Percentiles rank a stretch among this genome's conserved stretches.
Conservation (phyloP, 208 protist species). For the Acanthamoeba triangularis region DNA sequence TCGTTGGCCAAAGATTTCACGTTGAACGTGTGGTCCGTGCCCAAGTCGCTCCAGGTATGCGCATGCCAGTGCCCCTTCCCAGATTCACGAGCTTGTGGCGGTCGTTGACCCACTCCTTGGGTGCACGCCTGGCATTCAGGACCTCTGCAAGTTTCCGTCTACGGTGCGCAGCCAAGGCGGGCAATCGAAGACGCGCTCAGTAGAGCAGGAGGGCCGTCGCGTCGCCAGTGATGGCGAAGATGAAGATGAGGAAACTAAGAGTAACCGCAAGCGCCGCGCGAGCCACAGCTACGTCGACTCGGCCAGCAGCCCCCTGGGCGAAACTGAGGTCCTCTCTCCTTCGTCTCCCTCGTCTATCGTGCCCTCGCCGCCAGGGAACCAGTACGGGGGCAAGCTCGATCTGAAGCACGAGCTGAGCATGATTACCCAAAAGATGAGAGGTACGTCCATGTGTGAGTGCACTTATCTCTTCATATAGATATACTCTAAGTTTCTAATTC, state of each 20-base stretch:
- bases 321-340: neutral
- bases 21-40: neutral
- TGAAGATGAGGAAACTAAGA: neutral
- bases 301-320: neutral
- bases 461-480: too few relatives aligned
- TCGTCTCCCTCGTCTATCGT: too few relatives aligned
- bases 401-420: neutral
- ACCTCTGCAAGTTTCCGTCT: slow-evolving; percentile 24
- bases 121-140: neutral
- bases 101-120: neutral
- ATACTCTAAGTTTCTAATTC: too few relatives aligned
- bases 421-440: too few relatives aligned
- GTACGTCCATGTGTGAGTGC: too few relatives aligned
- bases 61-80: neutral
- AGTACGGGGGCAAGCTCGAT: neutral
- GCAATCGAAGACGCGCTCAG: neutral
- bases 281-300: neutral
- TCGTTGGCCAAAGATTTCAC: slow-evolving; percentile 2
- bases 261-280: neutral
- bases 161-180: neutral
- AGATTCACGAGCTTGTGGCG: neutral
- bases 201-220: neutral
- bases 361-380: neutral
- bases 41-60: slow-evolving; percentile 3
- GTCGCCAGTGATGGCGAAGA: neutral